Evolutionary conservation across 2,329 filamentous ascomycete genomes (phyloP).

Genomic region (Phialophora macrospora): DNA sequence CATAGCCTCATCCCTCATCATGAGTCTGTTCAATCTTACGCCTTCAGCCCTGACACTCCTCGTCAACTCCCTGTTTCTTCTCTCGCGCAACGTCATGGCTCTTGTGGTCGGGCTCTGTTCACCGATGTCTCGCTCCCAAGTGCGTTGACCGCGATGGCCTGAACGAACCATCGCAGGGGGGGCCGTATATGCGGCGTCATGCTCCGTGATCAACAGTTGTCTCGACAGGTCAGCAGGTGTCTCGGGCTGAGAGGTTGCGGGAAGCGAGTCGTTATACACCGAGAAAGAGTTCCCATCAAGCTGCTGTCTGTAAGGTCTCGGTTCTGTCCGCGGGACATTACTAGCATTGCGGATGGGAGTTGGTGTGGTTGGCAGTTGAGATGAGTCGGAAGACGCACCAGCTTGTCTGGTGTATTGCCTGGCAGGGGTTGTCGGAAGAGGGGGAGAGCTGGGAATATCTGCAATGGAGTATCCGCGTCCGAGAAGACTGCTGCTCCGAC

Average conservation of each 20-base stretch:
- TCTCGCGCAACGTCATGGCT: conserved; percentile 32
- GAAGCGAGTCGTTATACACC: conserved; percentile 38
- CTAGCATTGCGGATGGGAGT: conserved; percentile 22
- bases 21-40: conserved; percentile 29
- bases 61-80: conserved; percentile 35
- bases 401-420: not conserved
- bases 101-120: conserved; percentile 33
- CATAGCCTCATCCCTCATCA: conserved; percentile 25
- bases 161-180: conserved; percentile 34
- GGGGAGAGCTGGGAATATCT: conserved; percentile 37
- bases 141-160: conserved; percentile 11
- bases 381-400: conserved; percentile 11
- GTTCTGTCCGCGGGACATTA: conserved; percentile 24
- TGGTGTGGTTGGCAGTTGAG: conserved; percentile 26
- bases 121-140: conserved; percentile 21
- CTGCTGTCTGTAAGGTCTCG: conserved; percentile 24
- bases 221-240: conserved; percentile 38
- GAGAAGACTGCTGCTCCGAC: conserved; percentile 19
- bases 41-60: conserved; percentile 32
- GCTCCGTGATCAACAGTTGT: conserved; percentile 28
- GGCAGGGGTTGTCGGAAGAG: conserved; percentile 17
- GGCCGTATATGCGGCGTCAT: conserved; percentile 37
- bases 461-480: not conserved
- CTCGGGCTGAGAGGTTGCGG: conserved; percentile 34
- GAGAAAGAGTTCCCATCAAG: conserved; percentile 35